Base-by-base conservation (phyloP, 208 protist species). In the Endotrypanum monterogeii region DNA sequence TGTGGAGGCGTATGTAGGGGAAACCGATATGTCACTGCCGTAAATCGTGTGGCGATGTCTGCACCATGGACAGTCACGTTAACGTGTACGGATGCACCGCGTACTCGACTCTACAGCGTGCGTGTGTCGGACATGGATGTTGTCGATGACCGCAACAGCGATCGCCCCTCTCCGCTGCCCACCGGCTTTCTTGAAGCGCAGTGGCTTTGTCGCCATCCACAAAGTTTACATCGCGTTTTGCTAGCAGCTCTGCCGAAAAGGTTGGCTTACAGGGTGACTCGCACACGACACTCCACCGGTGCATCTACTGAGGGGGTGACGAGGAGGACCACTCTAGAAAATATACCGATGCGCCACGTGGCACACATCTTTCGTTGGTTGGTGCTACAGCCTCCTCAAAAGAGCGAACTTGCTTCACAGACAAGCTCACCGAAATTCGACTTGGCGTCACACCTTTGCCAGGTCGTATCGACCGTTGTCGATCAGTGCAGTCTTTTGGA, bases 401-500 rank as follows among this genome's bases (percentile, higher is more conserved):
- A 8, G 11, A 28, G 46, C 35, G 44, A 46, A 6, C 28, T 28
- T 28, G 60, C 28, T 30, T n/a, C 67, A 16, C 37, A 2, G 32
- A 52, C 23, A 18, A 35, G 32, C 3, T 12, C 46, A 20, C 28
- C n/a, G 23, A 44, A 35, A 14, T 79, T 79, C 51, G 70, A 75
- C 50, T 32, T 80, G 20, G 18, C 54, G 20, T 67, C 46, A 3
- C 52, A 74, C 28, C 51, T 84, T 32, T 57, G 55, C 35, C 56
- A 18, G 9, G 71, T 91, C 11, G 28, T 93, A 7, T 73, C 84
- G n/a, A 67, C 69, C 44, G 58, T 88, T 7, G 30, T 91, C 39
- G 37, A 69, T 52, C 70, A 89, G 62, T 87, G 83, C 83, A 63
- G 72, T 48, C 76, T 72, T 20, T 68, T 89, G 52, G 87, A 94